Base-by-base conservation (phyloP, 371 early-diverging fungal genomes). In the Mucor lusitanicus region DNA sequence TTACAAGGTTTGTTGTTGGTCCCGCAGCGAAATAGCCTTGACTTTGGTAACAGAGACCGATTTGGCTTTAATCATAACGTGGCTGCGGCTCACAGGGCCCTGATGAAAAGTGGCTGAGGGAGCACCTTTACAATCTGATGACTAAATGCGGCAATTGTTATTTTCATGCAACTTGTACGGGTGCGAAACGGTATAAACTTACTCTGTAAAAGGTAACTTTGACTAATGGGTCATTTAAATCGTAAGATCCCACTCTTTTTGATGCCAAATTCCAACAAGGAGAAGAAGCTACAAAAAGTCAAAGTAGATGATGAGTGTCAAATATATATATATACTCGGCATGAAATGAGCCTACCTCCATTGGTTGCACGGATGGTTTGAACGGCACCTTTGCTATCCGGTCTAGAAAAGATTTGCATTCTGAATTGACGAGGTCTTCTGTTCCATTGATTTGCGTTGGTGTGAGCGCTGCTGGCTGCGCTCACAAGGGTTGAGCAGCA, bases 151-250 rank as follows among this genome's bases (percentile, higher is more conserved):
- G 37, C 8, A 59, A 48, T 21, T 35, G 44, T 56, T 35, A 58
- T 44, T 35, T 30, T 35, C 28, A 61, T 19, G 23, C 27, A 19
- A 19, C 5, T 56, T 7, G 12, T 40, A 30, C 25, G 32, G 48
- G n/a, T 11, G 13, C 3, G 12, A 5, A 61, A 15, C 23, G 25
- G 27, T 19, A 19, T 37, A 17, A 13, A 63, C 67, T 58, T 70
- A 70, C 70, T 57, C 70, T 59, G 55, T 68, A 74, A 42, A 74
- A 70, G n/a, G 68, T 68, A 32, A 74, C 63, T 61, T 70, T 74
- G 33, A 70, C 67, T 27, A 74, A 55, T 23, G 74, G 74, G 40
- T 74, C 74, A 56, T 74, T 74, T 6, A 74, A 27, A 27, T 67
- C 74, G 53, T 61, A 68, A 19, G 74, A 74, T 3, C 74, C 74